A percentile compares a stretch with the other conserved stretches of the same genome.
phyloP scores from a whole-genome alignment of 2,329 filamentous ascomycete species.

The Dactylellina parvicollis region DNA sequence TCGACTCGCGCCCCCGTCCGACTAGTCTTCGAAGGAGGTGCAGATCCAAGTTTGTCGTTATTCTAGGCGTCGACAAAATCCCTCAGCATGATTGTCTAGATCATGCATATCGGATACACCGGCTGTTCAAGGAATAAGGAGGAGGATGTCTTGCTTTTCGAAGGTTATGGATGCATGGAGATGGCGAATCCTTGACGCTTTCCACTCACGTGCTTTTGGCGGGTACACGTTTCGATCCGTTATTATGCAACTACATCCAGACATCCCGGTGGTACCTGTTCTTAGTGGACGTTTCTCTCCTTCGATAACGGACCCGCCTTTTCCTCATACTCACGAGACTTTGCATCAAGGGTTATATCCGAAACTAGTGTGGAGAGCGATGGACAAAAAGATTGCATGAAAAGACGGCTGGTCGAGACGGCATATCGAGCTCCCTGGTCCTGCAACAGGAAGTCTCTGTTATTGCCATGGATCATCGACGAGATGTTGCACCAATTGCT shows the following conservation, averaged over 20 bases:
- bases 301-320: conserved; percentile 52
- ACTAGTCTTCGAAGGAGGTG: conserved; percentile 40
- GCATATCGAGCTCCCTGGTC: conserved; percentile 53
- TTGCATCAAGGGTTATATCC: conserved; percentile 51
- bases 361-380: conserved; percentile 54
- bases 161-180: conserved; percentile 40
- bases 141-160: conserved; percentile 31
- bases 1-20: conserved; percentile 47
- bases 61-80: conserved; percentile 49
- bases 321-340: conserved; percentile 51
- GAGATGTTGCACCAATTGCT: conserved; percentile 53
- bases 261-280: conserved; percentile 44
- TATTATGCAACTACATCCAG: conserved; percentile 51
- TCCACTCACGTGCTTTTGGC: conserved; percentile 53
- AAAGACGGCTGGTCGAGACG: conserved; percentile 51
- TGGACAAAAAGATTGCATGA: conserved; percentile 44
- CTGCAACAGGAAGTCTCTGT: conserved; percentile 53
- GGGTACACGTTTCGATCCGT: conserved; percentile 49
- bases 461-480: conserved; percentile 53
- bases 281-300: conserved; percentile 49
- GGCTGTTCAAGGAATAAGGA: conserved; percentile 46
- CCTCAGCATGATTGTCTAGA: conserved; percentile 52
- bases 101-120: conserved; percentile 54
- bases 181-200: conserved; percentile 54
- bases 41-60: conserved; percentile 49